Base-by-base conservation (phyloP, 108 stramenopile species). In the Skeletonema marinoi region DNA sequence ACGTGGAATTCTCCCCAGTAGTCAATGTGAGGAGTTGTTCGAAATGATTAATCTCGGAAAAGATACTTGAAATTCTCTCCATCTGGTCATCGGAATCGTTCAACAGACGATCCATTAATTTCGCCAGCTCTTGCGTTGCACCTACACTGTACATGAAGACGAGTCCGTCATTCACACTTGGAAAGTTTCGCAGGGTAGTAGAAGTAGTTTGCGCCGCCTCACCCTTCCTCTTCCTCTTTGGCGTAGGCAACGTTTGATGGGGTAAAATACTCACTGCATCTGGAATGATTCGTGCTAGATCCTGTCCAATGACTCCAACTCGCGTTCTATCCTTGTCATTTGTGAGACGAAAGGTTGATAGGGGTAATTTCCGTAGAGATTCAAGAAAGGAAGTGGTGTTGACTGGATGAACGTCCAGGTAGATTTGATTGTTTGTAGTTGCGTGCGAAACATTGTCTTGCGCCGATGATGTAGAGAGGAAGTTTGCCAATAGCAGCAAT, bases 131-230 rank as follows among this genome's bases (percentile, higher is more conserved):
- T 74, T 93, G 88, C 2, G 87, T 84, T 17, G 92, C 92, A 16
- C 88, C 92, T 1, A 93, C 74, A 65, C 75, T 84, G 70, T 87
- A 75, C 89, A 87, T 86, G 71, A 93, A 93, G 5, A 93, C 64
- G 5, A 25, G 75, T 80, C 33, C 74, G 68, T 89, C 88, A 66
- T 93, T 88, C 6, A 93, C 78, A 17, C 83, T 77, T 8, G 89
- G 87, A 46, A 90, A 68, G 68, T 61, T 29, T 31, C 60, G 32
- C 10, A 25, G 38, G 2, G 17, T 64, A 21, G 17, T 38, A 4
- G 35, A 3, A 9, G 10, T 41, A 25, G 25, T 25, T 61, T 11
- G 60, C 60, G 16, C 3, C 25, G 80, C 44, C 11, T 73, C 77
- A 9, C 86, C 86, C 63, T 85, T 13, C 41, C 14, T 42, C 13